These are phyloP conservation scores for Alternaria postmessia DNA, from an alignment of 2,329 filamentous ascomycete genomes.

Conservation along the genomic window DNA sequence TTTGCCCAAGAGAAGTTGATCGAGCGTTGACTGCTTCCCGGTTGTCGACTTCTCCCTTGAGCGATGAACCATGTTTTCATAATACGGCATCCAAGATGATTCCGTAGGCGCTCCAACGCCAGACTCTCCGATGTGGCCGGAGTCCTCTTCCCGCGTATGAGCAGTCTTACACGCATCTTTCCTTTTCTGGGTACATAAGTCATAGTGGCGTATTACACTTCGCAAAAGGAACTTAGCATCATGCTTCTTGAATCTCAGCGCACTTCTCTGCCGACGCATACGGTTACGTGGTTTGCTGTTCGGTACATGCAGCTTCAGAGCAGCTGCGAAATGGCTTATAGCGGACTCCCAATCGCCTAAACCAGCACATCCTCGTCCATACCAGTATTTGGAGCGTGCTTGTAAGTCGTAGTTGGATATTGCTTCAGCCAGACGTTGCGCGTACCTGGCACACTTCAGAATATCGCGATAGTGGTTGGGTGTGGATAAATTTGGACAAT, in stretches of 20 bases:
- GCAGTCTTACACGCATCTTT: not conserved
- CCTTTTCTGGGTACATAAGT: not conserved
- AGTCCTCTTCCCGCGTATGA: not conserved
- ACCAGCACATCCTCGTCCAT: constrained; percentile 22
- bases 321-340: constrained; percentile 15
- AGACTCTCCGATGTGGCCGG: not conserved
- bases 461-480: constrained; percentile 11
- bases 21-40: too few species aligned
- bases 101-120: not conserved
- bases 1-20: not conserved
- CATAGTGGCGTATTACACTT: constrained; percentile 1
- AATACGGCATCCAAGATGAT: constrained; percentile 9
- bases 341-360: constrained; percentile 16
- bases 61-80: not conserved
- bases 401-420: constrained; percentile 19
- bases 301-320: constrained; percentile 15
- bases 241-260: constrained; percentile 13
- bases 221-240: constrained; percentile 16
- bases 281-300: not conserved
- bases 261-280: not conserved
- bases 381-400: constrained; percentile 32
- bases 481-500: not conserved
- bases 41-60: not conserved
- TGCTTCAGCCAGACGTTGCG: constrained; percentile 15
- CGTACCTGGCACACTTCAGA: constrained; percentile 10